phyloP scores from a whole-genome alignment of 177 flowering plant genomes.

The Vitis hybrid region DNA sequence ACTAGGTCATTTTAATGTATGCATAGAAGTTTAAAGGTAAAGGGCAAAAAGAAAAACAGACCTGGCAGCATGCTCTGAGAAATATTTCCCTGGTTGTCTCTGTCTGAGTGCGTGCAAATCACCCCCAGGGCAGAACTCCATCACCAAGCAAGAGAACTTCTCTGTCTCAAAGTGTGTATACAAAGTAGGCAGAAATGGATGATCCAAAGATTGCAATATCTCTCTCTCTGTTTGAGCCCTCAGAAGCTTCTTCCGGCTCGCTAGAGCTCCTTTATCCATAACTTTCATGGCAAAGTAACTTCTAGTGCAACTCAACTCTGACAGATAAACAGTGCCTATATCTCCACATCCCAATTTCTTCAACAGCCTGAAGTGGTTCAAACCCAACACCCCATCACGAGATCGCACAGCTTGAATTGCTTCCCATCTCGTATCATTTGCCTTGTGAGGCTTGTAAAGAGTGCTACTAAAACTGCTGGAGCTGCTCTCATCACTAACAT shows the following conservation, averaged over 20 bases:
- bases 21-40: not conserved
- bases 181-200: constrained; percentile 79
- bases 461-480: constrained; percentile 57
- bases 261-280: constrained; percentile 68
- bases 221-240: constrained; percentile 87
- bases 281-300: constrained; percentile 74
- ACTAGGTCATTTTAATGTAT: too few species aligned
- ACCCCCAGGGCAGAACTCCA: constrained; percentile 91
- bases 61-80: constrained; percentile 84
- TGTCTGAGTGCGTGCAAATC: constrained; percentile 80
- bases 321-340: constrained; percentile 70
- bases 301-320: constrained; percentile 65
- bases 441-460: constrained; percentile 66
- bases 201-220: constrained; percentile 78
- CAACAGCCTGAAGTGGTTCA: constrained; percentile 62
- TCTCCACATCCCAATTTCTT: constrained; percentile 75
- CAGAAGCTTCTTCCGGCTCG: constrained; percentile 68
- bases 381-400: constrained; percentile 45
- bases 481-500: constrained; percentile 78
- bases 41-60: constrained; percentile 12
- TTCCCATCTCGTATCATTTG: constrained; percentile 70
- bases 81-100: constrained; percentile 73
- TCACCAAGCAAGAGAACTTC: constrained; percentile 68
- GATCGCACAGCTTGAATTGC: constrained; percentile 60
- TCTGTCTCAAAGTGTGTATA: constrained; percentile 84